Evolutionary conservation across 2,329 filamentous ascomycete genomes (phyloP).

Genomic region (Lasiodiplodia sp.): DNA sequence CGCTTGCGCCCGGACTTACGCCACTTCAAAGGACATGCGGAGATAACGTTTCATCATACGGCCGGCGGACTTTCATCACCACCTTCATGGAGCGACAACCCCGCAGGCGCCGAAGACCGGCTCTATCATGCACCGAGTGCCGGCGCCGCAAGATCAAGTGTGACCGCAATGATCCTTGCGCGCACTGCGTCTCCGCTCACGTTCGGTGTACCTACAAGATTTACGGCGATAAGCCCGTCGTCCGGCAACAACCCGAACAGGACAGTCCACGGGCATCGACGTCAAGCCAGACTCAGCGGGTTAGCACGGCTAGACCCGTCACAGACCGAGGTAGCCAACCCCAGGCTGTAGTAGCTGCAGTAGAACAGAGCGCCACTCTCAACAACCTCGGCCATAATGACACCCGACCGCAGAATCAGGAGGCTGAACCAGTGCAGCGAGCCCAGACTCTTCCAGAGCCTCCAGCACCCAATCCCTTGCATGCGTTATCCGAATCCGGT

Average conservation of each 20-base stretch:
- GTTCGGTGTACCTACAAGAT: conserved; percentile 8
- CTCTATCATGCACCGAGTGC: conserved; percentile 38
- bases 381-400: not conserved
- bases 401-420: not conserved
- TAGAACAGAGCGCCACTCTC: not conserved
- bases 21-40: not conserved
- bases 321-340: not conserved
- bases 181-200: conserved; percentile 33
- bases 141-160: conserved; percentile 41
- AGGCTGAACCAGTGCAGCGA: not conserved
- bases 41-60: not conserved
- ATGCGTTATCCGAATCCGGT: not conserved
- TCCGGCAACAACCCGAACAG: not conserved
- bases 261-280: not conserved
- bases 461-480: not conserved
- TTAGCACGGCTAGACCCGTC: not conserved
- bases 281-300: not conserved
- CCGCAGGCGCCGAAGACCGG: too few relatives aligned
- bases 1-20: too few relatives aligned
- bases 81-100: not conserved
- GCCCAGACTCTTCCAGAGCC: too few relatives aligned
- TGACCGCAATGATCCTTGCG: conserved; percentile 37
- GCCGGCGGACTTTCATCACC: not conserved
- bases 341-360: too few relatives aligned
- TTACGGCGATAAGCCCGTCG: not conserved